Evolutionary conservation across 1,284 basidiomycete genomes (phyloP).

Genomic region (Leccinum holopus): DNA sequence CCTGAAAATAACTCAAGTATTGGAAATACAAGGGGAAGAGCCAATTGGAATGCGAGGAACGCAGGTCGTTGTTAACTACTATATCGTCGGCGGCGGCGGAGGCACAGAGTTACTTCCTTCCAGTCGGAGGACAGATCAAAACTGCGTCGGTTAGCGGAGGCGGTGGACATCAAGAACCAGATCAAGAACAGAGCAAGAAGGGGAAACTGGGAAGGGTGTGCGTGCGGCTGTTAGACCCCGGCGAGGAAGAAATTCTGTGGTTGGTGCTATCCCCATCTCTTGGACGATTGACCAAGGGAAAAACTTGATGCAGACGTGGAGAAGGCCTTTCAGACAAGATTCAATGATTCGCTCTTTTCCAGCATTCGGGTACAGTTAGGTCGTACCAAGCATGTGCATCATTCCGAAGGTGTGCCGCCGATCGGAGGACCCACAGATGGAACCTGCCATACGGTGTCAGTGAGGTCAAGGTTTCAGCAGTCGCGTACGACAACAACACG

Average conservation of each 20-base stretch:
- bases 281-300: background rate
- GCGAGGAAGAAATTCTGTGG: background rate
- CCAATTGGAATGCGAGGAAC: background rate
- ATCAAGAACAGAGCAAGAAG: background rate
- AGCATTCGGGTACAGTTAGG: background rate
- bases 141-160: background rate
- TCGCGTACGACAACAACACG: slow-evolving; percentile 3
- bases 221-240: background rate
- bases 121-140: background rate
- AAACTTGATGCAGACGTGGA: background rate
- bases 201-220: background rate
- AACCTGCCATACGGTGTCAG: background rate
- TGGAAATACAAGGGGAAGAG: no score
- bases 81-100: background rate
- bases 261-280: background rate
- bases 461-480: background rate
- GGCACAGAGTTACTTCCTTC: background rate
- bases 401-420: background rate
- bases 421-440: background rate
- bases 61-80: background rate
- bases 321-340: background rate
- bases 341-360: background rate
- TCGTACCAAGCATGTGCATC: background rate
- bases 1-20: no score
- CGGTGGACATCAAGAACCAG: background rate